Conservation (phyloP, 768 basidiomycete genomes). For the Strobilomyces dryophilus region DNA sequence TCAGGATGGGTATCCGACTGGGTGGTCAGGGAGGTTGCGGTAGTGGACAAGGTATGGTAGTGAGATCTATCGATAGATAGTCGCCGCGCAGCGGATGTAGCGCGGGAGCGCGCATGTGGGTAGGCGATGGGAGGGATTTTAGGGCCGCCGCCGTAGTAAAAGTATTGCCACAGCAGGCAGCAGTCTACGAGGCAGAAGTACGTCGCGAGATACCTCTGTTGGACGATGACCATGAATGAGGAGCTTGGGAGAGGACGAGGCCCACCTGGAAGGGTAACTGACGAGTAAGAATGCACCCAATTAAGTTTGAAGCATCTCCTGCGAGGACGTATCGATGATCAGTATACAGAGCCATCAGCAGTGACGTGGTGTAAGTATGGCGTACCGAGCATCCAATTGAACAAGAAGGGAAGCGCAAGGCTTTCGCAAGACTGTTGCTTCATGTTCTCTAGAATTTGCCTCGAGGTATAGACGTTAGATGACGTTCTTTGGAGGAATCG, state of each 20-base stretch:
- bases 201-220: conserved; percentile 80
- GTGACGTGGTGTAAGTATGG: conserved; percentile 11
- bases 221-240: conserved; percentile 6
- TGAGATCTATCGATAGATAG: conserved; percentile 53
- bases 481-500: conserved; percentile 8
- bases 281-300: conserved; percentile 87
- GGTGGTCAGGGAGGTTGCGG: conserved; percentile 66
- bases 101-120: conserved; percentile 38
- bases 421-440: conserved; percentile 78
- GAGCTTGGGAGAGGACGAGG: neutral
- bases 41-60: conserved; percentile 65
- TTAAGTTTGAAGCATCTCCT: conserved; percentile 91
- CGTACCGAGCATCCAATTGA: conserved; percentile 89
- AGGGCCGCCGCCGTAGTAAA: conserved; percentile 57
- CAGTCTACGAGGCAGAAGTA: conserved; percentile 90
- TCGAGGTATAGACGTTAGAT: conserved; percentile 27
- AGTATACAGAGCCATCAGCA: neutral
- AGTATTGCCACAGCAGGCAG: conserved; percentile 71
- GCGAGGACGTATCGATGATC: conserved; percentile 10
- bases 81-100: conserved; percentile 43
- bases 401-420: conserved; percentile 87
- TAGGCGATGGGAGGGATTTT: conserved; percentile 34
- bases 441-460: conserved; percentile 82
- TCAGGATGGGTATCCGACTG: conserved; percentile 49
- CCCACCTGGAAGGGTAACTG: conserved; percentile 93